phyloP scores from a whole-genome alignment of 108 stramenopile species.

The Cyclostephanos tholiformis region DNA sequence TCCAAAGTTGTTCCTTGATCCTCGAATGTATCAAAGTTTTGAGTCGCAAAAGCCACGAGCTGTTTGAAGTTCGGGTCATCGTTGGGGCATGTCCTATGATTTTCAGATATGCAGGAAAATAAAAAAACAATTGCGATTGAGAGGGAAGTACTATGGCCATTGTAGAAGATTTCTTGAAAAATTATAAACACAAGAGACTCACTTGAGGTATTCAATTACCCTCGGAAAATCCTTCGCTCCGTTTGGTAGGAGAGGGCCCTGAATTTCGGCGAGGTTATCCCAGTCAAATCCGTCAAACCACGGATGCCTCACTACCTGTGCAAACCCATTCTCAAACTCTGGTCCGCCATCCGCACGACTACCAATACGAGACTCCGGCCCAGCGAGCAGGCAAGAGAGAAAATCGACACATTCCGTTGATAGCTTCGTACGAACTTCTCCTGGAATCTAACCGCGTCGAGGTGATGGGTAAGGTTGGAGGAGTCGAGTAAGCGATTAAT shows the following conservation, averaged over 20 bases:
- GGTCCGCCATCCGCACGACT: slow-evolving; percentile 68
- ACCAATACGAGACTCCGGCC: slow-evolving; percentile 86
- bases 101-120: neutral
- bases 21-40: slow-evolving; percentile 93
- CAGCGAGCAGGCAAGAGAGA: slow-evolving; percentile 84
- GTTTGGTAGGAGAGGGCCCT: slow-evolving; percentile 83
- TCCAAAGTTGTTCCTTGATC: slow-evolving; percentile 83
- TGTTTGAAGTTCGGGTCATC: slow-evolving; percentile 81
- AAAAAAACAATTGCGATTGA: neutral
- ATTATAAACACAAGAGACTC: slow-evolving; percentile 38
- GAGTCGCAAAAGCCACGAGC: slow-evolving; percentile 78
- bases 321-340: slow-evolving; percentile 87
- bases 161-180: neutral
- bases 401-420: slow-evolving; percentile 89
- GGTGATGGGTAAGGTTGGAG: neutral
- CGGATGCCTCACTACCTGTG: slow-evolving; percentile 85
- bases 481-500: neutral
- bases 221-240: slow-evolving; percentile 82
- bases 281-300: slow-evolving; percentile 91
- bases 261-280: slow-evolving; percentile 68
- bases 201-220: slow-evolving; percentile 85
- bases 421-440: slow-evolving; percentile 74
- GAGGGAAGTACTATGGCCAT: neutral
- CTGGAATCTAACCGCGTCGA: slow-evolving; percentile 56
- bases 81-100: slow-evolving; percentile 76